Percentiles rank a stretch among this genome's conserved stretches.
phyloP scores from a whole-genome alignment of 163 green algal species.

The Chloroidium sp. region DNA sequence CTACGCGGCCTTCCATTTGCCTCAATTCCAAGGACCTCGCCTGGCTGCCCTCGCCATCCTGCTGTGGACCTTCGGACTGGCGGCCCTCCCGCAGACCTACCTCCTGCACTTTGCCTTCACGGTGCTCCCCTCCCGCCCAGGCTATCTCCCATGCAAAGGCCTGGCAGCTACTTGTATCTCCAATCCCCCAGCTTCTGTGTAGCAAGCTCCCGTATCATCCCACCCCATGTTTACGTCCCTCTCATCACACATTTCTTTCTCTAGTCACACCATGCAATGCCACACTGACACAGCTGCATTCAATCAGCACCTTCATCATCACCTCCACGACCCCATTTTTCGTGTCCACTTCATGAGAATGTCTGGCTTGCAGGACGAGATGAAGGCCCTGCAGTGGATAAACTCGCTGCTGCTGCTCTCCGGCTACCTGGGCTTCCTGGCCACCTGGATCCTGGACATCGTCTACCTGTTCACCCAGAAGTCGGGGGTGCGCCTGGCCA shows the following conservation, averaged over 20 bases:
- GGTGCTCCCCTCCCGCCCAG: slow-evolving; percentile 9
- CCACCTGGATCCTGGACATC: slow-evolving; percentile 47
- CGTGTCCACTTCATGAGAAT: background rate
- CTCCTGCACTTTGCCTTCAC: slow-evolving; percentile 45
- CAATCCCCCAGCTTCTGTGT: no score
- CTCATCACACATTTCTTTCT: no score
- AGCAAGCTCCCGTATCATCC: no score
- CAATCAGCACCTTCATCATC: background rate
- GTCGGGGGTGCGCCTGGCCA: slow-evolving; percentile 5
- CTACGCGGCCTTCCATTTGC: slow-evolving; percentile 34
- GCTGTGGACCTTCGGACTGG: slow-evolving; percentile 38
- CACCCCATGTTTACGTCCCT: no score
- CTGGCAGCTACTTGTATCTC: no score
- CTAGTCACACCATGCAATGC: background rate
- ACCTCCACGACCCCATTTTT: background rate
- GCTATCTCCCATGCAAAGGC: no score
- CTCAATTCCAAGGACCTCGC: slow-evolving; percentile 42
- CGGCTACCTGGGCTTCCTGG: slow-evolving; percentile 62
- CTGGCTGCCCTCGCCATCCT: slow-evolving; percentile 43
- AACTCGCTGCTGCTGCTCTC: slow-evolving; percentile 59
- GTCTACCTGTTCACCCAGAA: background rate
- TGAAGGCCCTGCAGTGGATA: slow-evolving; percentile 50
- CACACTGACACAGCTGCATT: background rate
- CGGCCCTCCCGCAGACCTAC: slow-evolving; percentile 54
- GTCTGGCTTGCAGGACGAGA: slow-evolving; percentile 45